phyloP scores from a whole-genome alignment of 371 early-diverging fungal genomes.

The Mucor saturninus region DNA sequence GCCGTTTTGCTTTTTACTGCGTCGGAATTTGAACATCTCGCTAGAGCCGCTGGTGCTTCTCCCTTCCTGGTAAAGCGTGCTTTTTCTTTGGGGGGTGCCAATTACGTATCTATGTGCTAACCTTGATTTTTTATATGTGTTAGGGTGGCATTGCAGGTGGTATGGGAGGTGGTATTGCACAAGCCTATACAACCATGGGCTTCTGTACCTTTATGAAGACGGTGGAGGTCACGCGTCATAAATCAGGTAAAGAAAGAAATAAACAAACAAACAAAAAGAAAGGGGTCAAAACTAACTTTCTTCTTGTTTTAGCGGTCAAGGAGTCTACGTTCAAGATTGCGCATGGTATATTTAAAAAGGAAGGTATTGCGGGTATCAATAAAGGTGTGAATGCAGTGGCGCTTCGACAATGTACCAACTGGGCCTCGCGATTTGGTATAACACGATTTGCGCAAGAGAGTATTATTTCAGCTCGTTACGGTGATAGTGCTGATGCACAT shows the following conservation, averaged over 20 bases:
- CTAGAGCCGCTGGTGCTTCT: slow-evolving; percentile 60
- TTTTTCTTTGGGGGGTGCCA: neutral
- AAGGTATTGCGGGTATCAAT: slow-evolving; percentile 95
- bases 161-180: slow-evolving; percentile 88
- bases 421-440: slow-evolving; percentile 95
- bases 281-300: neutral
- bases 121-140: slow-evolving; percentile 14
- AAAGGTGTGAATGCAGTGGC: slow-evolving; percentile 94
- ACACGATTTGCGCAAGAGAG: slow-evolving; percentile 82
- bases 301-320: slow-evolving; percentile 41
- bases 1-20: slow-evolving; percentile 94
- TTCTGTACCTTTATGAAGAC: slow-evolving; percentile 99
- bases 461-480: slow-evolving; percentile 63
- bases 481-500: slow-evolving; percentile 42
- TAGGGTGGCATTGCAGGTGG: slow-evolving; percentile 90
- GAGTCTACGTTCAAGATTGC: slow-evolving; percentile 86
- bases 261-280: slow-evolving; percentile 12
- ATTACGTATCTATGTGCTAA: slow-evolving; percentile 7
- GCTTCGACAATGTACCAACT: slow-evolving; percentile 92
- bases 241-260: slow-evolving; percentile 55
- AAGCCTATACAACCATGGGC: slow-evolving; percentile 98
- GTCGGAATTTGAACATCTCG: slow-evolving; percentile 87
- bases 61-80: slow-evolving; percentile 52
- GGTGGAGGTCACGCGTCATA: slow-evolving; percentile 96
- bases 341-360: slow-evolving; percentile 83